phyloP scores from a whole-genome alignment of 768 basidiomycete species.

The Gloeostereum incarnatum region DNA sequence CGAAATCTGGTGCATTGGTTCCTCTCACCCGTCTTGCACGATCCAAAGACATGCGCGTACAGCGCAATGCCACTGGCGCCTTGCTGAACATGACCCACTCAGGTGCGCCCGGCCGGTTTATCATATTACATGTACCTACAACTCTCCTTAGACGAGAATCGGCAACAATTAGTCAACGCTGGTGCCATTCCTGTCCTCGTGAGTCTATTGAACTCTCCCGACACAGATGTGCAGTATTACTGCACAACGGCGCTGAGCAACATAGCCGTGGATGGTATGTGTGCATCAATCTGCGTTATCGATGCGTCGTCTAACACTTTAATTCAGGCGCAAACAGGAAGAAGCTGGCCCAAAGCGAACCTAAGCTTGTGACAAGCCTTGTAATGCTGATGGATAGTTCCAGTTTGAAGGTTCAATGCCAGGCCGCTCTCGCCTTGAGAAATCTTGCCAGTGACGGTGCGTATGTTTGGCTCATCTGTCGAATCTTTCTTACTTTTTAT shows the following conservation, averaged over 20 bases:
- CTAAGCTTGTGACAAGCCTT: conserved; percentile 87
- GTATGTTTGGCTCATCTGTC: conserved; percentile 10
- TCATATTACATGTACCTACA: not conserved
- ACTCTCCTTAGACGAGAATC: conserved; percentile 73
- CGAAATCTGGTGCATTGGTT: conserved; percentile 97
- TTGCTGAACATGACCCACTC: conserved; percentile 99
- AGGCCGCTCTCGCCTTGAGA: conserved; percentile 90
- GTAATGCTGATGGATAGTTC: conserved; percentile 96
- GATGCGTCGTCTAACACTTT: conserved; percentile 1
- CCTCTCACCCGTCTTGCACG: conserved; percentile 93
- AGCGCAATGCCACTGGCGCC: conserved; percentile 97
- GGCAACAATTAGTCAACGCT: conserved; percentile 96
- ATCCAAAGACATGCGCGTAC: conserved; percentile 99
- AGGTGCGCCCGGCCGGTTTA: conserved; percentile 37
- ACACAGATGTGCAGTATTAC: conserved; percentile 99
- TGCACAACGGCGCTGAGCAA: conserved; percentile 98
- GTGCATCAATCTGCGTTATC: not conserved
- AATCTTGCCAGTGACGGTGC: conserved; percentile 96
- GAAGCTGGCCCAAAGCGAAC: conserved; percentile 90
- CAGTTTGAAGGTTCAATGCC: conserved; percentile 97
- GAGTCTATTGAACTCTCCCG: conserved; percentile 85
- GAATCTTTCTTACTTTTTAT: conserved; percentile 3
- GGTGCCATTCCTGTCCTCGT: conserved; percentile 98
- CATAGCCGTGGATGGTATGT: conserved; percentile 88
- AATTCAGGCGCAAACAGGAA: conserved; percentile 72